Evolutionary conservation across 1,284 basidiomycete genomes (phyloP).

Genomic region (Cryptococcus sp.): DNA sequence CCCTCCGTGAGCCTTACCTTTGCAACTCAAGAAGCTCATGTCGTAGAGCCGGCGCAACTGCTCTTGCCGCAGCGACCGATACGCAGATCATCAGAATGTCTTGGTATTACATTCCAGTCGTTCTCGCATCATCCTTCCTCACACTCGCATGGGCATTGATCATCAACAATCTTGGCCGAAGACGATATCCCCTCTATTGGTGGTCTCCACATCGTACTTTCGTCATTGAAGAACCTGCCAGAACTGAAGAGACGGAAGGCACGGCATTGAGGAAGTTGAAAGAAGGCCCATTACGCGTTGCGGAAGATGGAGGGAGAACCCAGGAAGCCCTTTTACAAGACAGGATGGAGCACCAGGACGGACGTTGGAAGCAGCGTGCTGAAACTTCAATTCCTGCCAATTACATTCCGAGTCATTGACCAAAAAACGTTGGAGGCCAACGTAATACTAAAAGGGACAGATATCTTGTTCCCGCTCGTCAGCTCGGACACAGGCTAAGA

Average conservation of each 20-base stretch:
- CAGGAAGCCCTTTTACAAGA: constrained; percentile 6
- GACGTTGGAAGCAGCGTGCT: too few relatives aligned
- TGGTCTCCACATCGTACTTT: constrained; percentile 9
- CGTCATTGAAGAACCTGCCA: constrained; percentile 5
- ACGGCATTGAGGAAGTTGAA: constrained; percentile 10
- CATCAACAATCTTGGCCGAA: constrained; percentile 63
- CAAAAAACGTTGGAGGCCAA: too few relatives aligned
- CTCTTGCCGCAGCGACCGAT: constrained; percentile 59
- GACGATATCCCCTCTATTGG: constrained; percentile 63
- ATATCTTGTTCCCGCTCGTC: neutral
- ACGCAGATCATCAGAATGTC: constrained; percentile 57
- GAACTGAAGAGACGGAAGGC: constrained; percentile 14
- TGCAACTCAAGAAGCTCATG: neutral
- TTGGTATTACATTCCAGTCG: constrained; percentile 65
- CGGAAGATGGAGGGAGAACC: constrained; percentile 21
- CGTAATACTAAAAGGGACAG: neutral
- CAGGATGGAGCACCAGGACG: neutral
- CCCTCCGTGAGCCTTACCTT: constrained; percentile 55
- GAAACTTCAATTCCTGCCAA: too few relatives aligned
- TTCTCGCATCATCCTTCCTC: constrained; percentile 61
- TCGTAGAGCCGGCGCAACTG: constrained; percentile 58
- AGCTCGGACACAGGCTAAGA: neutral
- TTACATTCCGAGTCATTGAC: too few relatives aligned
- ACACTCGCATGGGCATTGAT: constrained; percentile 60
- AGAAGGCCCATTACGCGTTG: constrained; percentile 10